Conservation (phyloP, 1,139 yeast genomes). For the Pichia sp. region DNA sequence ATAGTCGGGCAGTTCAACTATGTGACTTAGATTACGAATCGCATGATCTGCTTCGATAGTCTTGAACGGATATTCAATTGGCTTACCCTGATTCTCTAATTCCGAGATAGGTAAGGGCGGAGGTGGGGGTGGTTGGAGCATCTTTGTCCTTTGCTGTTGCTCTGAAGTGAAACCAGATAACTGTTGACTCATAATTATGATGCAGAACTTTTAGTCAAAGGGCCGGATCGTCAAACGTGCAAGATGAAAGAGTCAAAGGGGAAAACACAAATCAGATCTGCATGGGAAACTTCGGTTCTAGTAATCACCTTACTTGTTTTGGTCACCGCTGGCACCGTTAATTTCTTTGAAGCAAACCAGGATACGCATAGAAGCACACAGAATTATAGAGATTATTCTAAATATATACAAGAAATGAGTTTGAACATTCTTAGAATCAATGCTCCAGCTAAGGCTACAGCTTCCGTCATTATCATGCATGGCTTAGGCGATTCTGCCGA, state of each 20-base stretch:
- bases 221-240: no score
- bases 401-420: slow-evolving; percentile 5
- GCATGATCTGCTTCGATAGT: slow-evolving; percentile 2
- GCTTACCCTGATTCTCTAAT: neutral
- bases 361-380: no score
- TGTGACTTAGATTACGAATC: neutral
- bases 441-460: slow-evolving; percentile 30
- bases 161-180: no score
- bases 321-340: neutral
- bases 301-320: neutral
- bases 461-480: slow-evolving; percentile 75
- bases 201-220: no score
- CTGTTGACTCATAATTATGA: no score
- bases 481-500: slow-evolving; percentile 89
- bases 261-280: no score
- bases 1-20: slow-evolving; percentile 4
- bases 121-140: neutral
- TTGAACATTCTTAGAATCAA: slow-evolving; percentile 18
- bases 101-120: neutral
- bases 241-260: no score
- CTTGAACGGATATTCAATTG: neutral
- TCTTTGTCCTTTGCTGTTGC: no score
- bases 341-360: neutral
- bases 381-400: no score
- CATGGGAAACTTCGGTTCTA: no score